Base-by-base conservation (phyloP, 2,329 filamentous ascomycete genomes). In the Paracorniculantispora psalliotae region DNA sequence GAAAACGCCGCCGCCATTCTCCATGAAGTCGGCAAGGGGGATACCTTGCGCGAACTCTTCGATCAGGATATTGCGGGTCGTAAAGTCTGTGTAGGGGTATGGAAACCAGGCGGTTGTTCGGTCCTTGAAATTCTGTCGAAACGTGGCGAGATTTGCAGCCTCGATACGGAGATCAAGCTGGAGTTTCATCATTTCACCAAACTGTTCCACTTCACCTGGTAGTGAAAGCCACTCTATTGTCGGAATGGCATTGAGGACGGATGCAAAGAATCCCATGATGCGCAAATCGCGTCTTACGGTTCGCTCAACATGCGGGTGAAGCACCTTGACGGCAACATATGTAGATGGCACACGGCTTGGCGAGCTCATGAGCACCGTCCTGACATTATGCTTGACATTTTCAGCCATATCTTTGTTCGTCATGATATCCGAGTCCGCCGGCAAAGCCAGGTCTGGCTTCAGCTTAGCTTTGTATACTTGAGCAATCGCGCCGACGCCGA, bases 151-250 rank as follows among this genome's bases (percentile, higher is more conserved):
- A 67, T 99, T 99, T 39, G 92, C 89, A 1, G 92, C 89, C 73
- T 99, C 94, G 61, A 97, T 97, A 55, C 94, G 88, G 37, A 99
- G 81, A 73, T 99, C 94, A 2, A 99, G 80, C 71, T 99, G 94
- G n/a, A 97, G 79, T 67, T 88, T 88, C 94, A 99, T 99, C 94
- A 99, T 99, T 70, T 96, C 90, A 25, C 92, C 93, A 69, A 99
- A 99, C 68, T 97, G 92, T 15, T 81, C 76, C 3, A 97, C 94
- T 71, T 99, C 94, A 65, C 97, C 93, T 0, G 94, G 94, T 9
- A 99, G 84, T 0, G 93, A 97, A 6, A 99, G 81, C 94, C 94
- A 99, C 73, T 97, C 91, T 69, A 99, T 94, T 0, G 92, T 96
- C 0, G 94, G 94, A 33, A 99, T 88, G 2, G 83, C 77, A 72